Conservation (phyloP, 2,329 filamentous ascomycete genomes). For the Alternaria solani region DNA sequence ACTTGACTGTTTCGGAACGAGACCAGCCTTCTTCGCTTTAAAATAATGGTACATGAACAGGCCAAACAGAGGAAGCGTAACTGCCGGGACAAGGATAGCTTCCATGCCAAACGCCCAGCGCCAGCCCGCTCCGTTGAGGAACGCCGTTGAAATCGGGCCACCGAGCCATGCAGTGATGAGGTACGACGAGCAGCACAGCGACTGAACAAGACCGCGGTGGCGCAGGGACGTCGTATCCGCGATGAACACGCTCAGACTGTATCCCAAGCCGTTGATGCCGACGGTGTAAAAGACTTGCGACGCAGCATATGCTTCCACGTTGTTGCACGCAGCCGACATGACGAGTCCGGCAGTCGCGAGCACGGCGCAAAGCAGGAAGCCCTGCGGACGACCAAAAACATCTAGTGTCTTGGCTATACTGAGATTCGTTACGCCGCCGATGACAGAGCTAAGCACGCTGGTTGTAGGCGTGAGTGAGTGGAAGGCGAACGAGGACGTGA, state of each 20-base stretch:
- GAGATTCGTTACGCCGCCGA: slow-evolving; percentile 47
- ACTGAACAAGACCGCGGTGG: slow-evolving; percentile 69
- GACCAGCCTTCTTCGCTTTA: slow-evolving; percentile 65
- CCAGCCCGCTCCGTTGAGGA: slow-evolving; percentile 62
- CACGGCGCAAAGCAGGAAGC: slow-evolving; percentile 38
- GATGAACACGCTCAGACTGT: slow-evolving; percentile 60
- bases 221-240: slow-evolving; percentile 70
- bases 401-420: slow-evolving; percentile 51
- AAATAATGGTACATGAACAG: slow-evolving; percentile 64
- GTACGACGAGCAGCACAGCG: slow-evolving; percentile 46
- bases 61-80: slow-evolving; percentile 68
- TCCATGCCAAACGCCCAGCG: slow-evolving; percentile 74
- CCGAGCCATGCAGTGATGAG: slow-evolving; percentile 32
- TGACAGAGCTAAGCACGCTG: slow-evolving; percentile 42
- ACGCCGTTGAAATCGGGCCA: slow-evolving; percentile 33
- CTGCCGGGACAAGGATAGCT: slow-evolving; percentile 67
- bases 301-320: slow-evolving; percentile 67
- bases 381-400: slow-evolving; percentile 49
- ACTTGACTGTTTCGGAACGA: slow-evolving; percentile 46
- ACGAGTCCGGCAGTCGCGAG: slow-evolving; percentile 55
- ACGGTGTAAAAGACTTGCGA: slow-evolving; percentile 67
- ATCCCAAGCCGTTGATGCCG: slow-evolving; percentile 5
- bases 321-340: slow-evolving; percentile 70
- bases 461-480: slow-evolving; percentile 46
- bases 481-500: slow-evolving; percentile 45